Evolutionary conservation across 129 eudicot genomes (phyloP).

Genomic region (Helichrysum umbraculigerum): DNA sequence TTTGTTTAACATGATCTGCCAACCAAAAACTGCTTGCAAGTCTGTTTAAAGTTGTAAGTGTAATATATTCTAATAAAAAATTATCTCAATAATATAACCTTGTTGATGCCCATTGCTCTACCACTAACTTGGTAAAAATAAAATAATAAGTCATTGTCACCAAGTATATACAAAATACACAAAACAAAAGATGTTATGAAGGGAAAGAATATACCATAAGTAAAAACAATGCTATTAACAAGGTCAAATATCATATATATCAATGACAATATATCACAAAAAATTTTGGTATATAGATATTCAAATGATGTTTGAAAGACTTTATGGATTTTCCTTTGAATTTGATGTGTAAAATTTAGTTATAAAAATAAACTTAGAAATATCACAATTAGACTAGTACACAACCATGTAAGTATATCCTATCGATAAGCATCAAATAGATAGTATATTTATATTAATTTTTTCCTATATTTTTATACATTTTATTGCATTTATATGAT

Average conservation of each 20-base stretch:
- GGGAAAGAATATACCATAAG: background rate
- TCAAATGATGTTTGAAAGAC: background rate
- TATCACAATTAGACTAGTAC: too few relatives aligned
- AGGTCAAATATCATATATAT: background rate
- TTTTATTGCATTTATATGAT: too few relatives aligned
- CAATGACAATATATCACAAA: background rate
- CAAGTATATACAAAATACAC: background rate
- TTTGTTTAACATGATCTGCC: background rate
- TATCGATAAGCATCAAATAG: too few relatives aligned
- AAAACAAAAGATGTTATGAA: background rate
- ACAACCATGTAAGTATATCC: too few relatives aligned
- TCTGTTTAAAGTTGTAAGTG: conserved; percentile 23
- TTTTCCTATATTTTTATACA: too few relatives aligned
- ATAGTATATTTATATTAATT: too few relatives aligned
- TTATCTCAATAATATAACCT: background rate
- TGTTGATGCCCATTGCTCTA: conserved; percentile 10
- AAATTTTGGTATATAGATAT: background rate
- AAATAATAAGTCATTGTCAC: background rate
- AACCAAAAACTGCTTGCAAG: conserved; percentile 22
- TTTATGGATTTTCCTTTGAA: background rate
- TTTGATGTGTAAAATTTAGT: too few relatives aligned
- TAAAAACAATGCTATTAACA: background rate
- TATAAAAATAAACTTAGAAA: too few relatives aligned
- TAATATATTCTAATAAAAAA: background rate
- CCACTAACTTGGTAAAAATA: conserved; percentile 18